phyloP scores from a whole-genome alignment of 2,329 filamentous ascomycete species.

The Diaporthe helianthi region DNA sequence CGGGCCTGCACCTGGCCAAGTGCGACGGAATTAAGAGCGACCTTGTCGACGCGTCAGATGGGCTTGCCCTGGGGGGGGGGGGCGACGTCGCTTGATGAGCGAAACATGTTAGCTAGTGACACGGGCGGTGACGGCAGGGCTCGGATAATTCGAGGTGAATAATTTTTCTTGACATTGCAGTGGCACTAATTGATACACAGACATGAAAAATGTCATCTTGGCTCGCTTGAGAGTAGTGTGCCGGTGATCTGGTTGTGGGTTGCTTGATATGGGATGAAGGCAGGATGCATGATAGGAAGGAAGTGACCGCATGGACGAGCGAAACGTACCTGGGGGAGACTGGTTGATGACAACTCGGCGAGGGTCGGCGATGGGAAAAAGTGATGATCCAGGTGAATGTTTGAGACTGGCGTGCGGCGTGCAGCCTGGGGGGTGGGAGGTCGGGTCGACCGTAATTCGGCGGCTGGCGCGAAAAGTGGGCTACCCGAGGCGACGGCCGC shows the following conservation, averaged over 20 bases:
- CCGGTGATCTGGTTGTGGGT: conserved; percentile 6
- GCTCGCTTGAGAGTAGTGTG: not conserved
- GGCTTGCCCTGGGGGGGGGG: conserved; percentile 15
- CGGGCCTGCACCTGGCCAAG: not conserved
- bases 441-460: conserved; percentile 20
- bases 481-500: not conserved
- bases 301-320: conserved; percentile 9
- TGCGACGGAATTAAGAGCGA: not conserved
- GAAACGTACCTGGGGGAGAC: conserved; percentile 31
- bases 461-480: conserved; percentile 18
- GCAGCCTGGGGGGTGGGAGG: conserved; percentile 12
- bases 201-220: conserved; percentile 20
- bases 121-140: not conserved
- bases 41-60: conserved; percentile 16
- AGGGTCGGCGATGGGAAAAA: conserved; percentile 31
- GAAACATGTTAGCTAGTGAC: conserved; percentile 26
- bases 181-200: conserved; percentile 22
- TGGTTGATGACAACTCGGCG: conserved; percentile 30
- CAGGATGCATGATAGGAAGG: not conserved
- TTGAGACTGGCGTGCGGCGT: conserved; percentile 19
- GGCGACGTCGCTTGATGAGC: conserved; percentile 6
- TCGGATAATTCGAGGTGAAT: not conserved
- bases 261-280: conserved; percentile 2
- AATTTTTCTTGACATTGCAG: conserved; percentile 15
- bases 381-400: conserved; percentile 33